Base-by-base conservation (phyloP, 768 basidiomycete species). In the Dioszegia crocea region DNA sequence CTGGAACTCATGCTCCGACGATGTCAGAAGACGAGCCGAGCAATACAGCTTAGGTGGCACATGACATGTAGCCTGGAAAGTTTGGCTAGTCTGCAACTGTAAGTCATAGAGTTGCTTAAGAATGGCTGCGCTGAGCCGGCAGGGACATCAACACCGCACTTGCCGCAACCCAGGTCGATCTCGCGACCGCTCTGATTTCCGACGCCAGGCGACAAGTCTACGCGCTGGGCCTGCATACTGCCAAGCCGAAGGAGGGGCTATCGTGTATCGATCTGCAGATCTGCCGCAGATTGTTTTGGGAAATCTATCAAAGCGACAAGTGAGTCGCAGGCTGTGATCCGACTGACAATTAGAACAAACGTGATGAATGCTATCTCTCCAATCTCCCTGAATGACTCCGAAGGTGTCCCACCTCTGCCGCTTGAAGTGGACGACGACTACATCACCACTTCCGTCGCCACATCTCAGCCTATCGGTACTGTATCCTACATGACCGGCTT, bases 231-330 rank as follows among this genome's bases (percentile, higher is more conserved):
- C 59, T 66, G 36, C 59, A 66, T 38, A 56, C 36, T 30, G 54
- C 53, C 4, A 16, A 36, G 29, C 59, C 65, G 21, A 46, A 31
- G 17, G 55, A 57, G 12, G 62, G 54, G 3, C 5, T 62, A 26
- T 39, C 60, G 21, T 54, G 50, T 31, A 53, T 69, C 11, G 51
- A 66, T 24, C 23, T 66, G 26, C 57, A 70, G 47, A 27, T 70
- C 4, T 46, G 65, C 19, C 61, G 66, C 11, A 27, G 68, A 26
- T 41, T 65, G n/a, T 70, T 60, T 48, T 70, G 66, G 66, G 56
- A 67, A 46, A 40, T 70, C 11, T 70, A 70, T 43, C 60, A 60
- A 29, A 65, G 57, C n/a, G 68, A 70, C 61, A 70, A 70, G 68
- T 70, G 46, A 59, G 68, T n/a, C n/a, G n/a, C n/a, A n/a, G n/a